phyloP scores from a whole-genome alignment of 2,329 filamentous ascomycete species.

The Lasiodiplodia sp. region DNA sequence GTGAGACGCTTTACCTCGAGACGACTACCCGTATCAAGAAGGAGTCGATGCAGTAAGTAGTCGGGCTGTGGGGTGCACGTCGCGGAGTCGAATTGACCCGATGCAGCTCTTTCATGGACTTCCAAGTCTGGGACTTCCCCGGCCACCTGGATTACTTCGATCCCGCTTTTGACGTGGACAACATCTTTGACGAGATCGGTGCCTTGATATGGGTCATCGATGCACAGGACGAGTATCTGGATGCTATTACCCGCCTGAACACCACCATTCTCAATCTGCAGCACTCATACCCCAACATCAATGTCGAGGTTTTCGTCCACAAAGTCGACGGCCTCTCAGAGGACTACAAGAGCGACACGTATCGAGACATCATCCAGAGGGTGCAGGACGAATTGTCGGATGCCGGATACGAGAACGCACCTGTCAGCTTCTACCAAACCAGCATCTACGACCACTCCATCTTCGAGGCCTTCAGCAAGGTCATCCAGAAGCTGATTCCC shows the following conservation, averaged over 20 bases:
- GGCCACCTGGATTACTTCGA: conserved; percentile 94
- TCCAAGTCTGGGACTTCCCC: conserved; percentile 97
- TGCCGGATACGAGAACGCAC: conserved; percentile 89
- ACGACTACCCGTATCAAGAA: conserved; percentile 95
- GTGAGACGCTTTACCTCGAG: conserved; percentile 94
- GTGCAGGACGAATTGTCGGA: conserved; percentile 97
- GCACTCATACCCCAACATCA: conserved; percentile 88
- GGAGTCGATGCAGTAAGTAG: conserved; percentile 86
- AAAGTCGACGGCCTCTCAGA: conserved; percentile 98
- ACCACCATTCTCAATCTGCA: conserved; percentile 88
- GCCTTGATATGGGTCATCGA: conserved; percentile 99
- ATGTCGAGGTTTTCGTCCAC: conserved; percentile 98
- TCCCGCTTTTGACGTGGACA: conserved; percentile 86
- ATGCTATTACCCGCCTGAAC: conserved; percentile 86
- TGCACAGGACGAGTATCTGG: conserved; percentile 96
- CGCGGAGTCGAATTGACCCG: background rate
- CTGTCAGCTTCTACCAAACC: conserved; percentile 93
- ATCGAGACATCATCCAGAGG: conserved; percentile 93
- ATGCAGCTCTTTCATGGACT: conserved; percentile 96
- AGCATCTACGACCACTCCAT: conserved; percentile 99
- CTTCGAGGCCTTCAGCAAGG: conserved; percentile 97
- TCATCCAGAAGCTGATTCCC: conserved; percentile 96
- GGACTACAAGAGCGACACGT: conserved; percentile 94
- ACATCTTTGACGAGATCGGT: conserved; percentile 92
- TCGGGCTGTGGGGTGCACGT: background rate